Percentiles rank a stretch among this genome's conserved stretches.
phyloP scores from a whole-genome alignment of 768 basidiomycete genomes.

The Amanita pallidorosea region DNA sequence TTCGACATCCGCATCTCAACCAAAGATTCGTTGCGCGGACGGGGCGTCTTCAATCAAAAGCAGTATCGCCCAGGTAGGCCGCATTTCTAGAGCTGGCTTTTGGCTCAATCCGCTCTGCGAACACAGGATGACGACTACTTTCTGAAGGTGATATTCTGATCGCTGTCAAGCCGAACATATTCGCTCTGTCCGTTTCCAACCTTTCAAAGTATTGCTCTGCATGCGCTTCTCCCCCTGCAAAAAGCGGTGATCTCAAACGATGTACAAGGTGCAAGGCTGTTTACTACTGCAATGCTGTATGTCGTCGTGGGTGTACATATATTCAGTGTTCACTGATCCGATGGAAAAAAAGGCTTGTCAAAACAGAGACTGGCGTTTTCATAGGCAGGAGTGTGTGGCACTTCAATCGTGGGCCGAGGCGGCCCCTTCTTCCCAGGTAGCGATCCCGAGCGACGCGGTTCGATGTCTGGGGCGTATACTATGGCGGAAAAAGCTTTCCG shows the following conservation, averaged over 20 bases:
- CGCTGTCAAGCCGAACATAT: constrained; percentile 46
- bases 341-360: constrained; percentile 46
- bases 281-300: constrained; percentile 68
- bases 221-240: constrained; percentile 35
- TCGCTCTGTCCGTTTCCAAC: constrained; percentile 52
- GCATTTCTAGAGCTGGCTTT: not conserved
- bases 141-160: constrained; percentile 49
- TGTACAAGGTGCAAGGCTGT: constrained; percentile 66
- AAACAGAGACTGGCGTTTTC: constrained; percentile 58
- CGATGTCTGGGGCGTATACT: constrained; percentile 70
- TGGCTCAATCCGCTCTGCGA: not conserved
- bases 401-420: constrained; percentile 45
- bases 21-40: not conserved
- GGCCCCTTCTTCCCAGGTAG: constrained; percentile 33
- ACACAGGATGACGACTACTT: constrained; percentile 1
- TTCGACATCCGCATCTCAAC: not conserved
- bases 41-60: constrained; percentile 1
- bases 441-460: constrained; percentile 68
- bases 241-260: constrained; percentile 35
- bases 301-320: constrained; percentile 15
- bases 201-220: constrained; percentile 59
- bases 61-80: constrained; percentile 3
- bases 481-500: constrained; percentile 50
- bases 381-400: constrained; percentile 72
- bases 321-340: not conserved